These are phyloP conservation scores for Glycine latifolia DNA, from an alignment of 306 rosid genomes.

Conservation along the genomic window DNA sequence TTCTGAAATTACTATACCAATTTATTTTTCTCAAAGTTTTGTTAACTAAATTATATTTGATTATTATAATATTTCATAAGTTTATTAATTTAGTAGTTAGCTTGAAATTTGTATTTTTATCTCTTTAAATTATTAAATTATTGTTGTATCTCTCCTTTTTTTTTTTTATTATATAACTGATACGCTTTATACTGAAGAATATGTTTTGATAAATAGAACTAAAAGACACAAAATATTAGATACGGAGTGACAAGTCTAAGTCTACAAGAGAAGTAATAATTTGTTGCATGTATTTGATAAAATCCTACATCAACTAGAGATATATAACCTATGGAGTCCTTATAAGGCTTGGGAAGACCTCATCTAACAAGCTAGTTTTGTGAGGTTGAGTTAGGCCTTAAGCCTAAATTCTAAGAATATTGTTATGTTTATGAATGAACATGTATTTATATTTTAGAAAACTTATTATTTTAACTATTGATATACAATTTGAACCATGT, in stretches of 20 bases:
- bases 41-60: too few species aligned
- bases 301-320: not conserved
- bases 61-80: too few species aligned
- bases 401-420: not conserved
- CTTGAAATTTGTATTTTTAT: too few species aligned
- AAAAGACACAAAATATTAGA: too few species aligned
- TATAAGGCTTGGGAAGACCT: not conserved
- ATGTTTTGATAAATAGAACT: too few species aligned
- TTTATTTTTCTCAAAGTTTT: too few species aligned
- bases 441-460: not conserved
- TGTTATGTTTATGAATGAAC: constrained; percentile 38
- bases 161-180: too few species aligned
- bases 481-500: not conserved
- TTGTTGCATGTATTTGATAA: not conserved
- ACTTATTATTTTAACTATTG: not conserved
- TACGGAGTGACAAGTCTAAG: not conserved
- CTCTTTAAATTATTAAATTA: too few species aligned
- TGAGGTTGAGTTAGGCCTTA: not conserved
- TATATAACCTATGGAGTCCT: not conserved
- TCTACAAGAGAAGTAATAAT: not conserved
- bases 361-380: not conserved
- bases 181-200: too few species aligned
- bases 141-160: too few species aligned
- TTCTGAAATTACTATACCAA: too few species aligned
- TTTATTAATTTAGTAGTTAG: too few species aligned